These are phyloP conservation scores for Collybia mongolica DNA, from an alignment of 768 basidiomycete species.

Conservation along the genomic window DNA sequence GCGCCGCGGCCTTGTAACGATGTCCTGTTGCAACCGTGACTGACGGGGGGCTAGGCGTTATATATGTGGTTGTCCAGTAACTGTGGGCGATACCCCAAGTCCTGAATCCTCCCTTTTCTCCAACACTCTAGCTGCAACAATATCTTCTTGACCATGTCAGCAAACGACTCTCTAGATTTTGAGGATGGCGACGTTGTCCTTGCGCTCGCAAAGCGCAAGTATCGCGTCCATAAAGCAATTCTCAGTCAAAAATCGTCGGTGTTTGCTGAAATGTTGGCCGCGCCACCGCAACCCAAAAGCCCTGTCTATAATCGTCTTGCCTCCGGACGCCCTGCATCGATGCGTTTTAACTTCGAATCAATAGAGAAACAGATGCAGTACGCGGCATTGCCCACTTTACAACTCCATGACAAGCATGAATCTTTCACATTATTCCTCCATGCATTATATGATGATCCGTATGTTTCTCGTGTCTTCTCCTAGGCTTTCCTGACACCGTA, in stretches of 20 bases:
- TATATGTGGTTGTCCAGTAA: too few relatives aligned
- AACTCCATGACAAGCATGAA: constrained; percentile 7
- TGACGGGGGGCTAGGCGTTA: too few relatives aligned
- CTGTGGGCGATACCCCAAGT: too few relatives aligned
- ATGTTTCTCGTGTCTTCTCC: not conserved
- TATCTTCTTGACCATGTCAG: not conserved
- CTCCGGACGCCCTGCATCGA: too few relatives aligned
- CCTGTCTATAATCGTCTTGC: too few relatives aligned
- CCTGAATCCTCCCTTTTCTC: not conserved
- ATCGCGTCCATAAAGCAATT: constrained; percentile 4
- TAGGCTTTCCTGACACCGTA: not conserved
- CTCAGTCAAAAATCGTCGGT: constrained; percentile 6
- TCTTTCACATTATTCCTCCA: constrained; percentile 9
- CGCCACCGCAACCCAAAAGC: not conserved
- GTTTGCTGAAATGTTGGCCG: constrained; percentile 8
- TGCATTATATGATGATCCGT: constrained; percentile 7
- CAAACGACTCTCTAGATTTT: constrained; percentile 2
- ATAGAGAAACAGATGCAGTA: too few relatives aligned
- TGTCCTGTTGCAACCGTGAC: too few relatives aligned
- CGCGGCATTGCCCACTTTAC: constrained; percentile 1
- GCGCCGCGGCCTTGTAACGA: too few relatives aligned
- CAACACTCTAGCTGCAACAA: not conserved
- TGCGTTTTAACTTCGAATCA: too few relatives aligned
- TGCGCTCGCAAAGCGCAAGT: not conserved
- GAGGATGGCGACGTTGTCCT: constrained; percentile 8